Base-by-base conservation (phyloP, 2,329 filamentous ascomycete species). In the Taxawa tesnikishii region DNA sequence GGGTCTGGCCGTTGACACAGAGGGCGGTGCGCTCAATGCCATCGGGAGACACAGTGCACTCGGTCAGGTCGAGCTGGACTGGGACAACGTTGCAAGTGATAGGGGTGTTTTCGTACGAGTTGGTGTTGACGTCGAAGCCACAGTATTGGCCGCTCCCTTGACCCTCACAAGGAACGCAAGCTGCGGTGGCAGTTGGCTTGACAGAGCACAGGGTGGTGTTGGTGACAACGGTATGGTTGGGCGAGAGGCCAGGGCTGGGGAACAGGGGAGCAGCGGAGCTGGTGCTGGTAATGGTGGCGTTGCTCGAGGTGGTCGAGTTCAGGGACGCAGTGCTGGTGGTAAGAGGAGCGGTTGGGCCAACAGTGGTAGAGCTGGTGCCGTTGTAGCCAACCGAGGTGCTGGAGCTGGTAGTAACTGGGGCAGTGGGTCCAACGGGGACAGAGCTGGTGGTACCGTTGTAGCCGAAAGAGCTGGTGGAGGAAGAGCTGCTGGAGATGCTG, bases 101-200 rank as follows among this genome's bases (percentile, higher is more conserved):
- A 9, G 34, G 34, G 4, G 25, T 26, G 14, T 32, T 29, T 6
- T 15, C 18, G n/a, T 36, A 36, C 11, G 29, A 36, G 15, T 36
- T 26, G 26, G 32, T 29, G 10, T 19, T 25, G 26, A 26, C 30
- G 5, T 29, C 29, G 10, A 27, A 26, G 26, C 34, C 34, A 14
- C 34, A 36, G 25, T 24, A 36, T 16, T 36, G 26, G 29, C 31
- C 34, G 10, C 29, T 32, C 25, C 34, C 34, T 15, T 36, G 34
- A 15, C 34, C 34, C n/a, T 32, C 34, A 11, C 34, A 36, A 26
- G 29, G 24, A 21, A 29, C 26, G 21, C 34, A 36, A 5, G 25
- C 21, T 14, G 34, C 34, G 7, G 34, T 32, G 8, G 34, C 28
- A 7, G 34, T 36, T 3, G 35, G 35, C 26, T 33, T 31, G 4